Conservation (phyloP, 768 basidiomycete genomes). For the Boletus pseudo-olivaceus region DNA sequence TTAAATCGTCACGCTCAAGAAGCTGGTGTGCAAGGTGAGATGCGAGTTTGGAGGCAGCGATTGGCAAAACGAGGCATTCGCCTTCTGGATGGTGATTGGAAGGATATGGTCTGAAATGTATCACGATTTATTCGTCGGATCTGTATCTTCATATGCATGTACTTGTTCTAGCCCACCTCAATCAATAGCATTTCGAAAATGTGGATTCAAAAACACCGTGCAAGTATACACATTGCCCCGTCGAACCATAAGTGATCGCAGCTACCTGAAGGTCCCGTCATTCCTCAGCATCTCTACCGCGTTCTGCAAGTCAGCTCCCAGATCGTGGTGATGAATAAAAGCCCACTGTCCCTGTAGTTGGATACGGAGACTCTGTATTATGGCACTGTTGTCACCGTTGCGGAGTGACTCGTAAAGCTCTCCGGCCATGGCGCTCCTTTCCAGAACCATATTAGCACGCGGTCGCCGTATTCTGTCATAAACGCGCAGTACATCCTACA, state of each 20-base stretch:
- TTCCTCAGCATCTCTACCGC: constrained; percentile 26
- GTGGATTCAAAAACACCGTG: neutral
- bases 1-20: constrained; percentile 62
- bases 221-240: neutral
- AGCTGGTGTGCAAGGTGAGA: constrained; percentile 78
- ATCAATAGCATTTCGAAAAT: neutral
- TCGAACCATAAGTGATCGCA: neutral
- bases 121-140: constrained; percentile 4
- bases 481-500: constrained; percentile 42
- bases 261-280: neutral
- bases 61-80: constrained; percentile 55
- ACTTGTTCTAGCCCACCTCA: constrained; percentile 3
- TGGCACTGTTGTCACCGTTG: constrained; percentile 32
- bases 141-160: constrained; percentile 7
- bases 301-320: constrained; percentile 36
- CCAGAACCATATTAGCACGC: constrained; percentile 48
- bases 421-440: constrained; percentile 40
- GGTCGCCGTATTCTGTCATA: constrained; percentile 45
- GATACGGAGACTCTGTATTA: constrained; percentile 29
- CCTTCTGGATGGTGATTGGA: constrained; percentile 74
- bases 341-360: constrained; percentile 42
- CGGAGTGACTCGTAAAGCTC: constrained; percentile 34
- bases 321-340: constrained; percentile 49
- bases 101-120: constrained; percentile 33
- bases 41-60: constrained; percentile 68